phyloP scores from a whole-genome alignment of 1,139 yeast species.

The Hemisphaericaspora subhashii region DNA sequence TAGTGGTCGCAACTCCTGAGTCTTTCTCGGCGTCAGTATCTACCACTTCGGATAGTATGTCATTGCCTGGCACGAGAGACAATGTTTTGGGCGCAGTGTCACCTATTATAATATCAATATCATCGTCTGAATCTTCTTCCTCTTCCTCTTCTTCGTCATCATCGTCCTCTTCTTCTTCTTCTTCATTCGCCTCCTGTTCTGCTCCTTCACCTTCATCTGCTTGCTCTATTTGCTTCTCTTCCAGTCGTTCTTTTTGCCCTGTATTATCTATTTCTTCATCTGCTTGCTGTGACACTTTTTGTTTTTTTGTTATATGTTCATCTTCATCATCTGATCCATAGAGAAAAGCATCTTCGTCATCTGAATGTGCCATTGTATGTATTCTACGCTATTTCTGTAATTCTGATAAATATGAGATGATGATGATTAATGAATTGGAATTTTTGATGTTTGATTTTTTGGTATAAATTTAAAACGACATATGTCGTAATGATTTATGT shows the following conservation, averaged over 20 bases:
- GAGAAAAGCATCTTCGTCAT: constrained; percentile 82
- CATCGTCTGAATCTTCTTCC: constrained; percentile 49
- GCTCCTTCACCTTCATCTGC: constrained; percentile 6
- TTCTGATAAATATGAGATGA: background rate
- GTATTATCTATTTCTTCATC: constrained; percentile 19
- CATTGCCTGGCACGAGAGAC: constrained; percentile 23
- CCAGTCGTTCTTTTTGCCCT: constrained; percentile 19
- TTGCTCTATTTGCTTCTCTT: no score
- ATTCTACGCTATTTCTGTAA: background rate
- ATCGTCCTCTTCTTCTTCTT: constrained; percentile 31
- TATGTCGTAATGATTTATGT: background rate
- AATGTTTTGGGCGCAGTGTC: constrained; percentile 23
- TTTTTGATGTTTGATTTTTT: no score
- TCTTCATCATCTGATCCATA: constrained; percentile 68
- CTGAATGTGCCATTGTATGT: constrained; percentile 32
- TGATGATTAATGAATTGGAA: background rate
- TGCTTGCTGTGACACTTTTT: constrained; percentile 13
- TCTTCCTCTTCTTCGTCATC: constrained; percentile 35
- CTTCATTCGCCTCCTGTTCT: constrained; percentile 22
- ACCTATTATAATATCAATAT: constrained; percentile 37
- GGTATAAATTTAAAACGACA: background rate
- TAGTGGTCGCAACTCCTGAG: constrained; percentile 11
- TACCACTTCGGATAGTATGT: constrained; percentile 21
- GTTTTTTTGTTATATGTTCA: constrained; percentile 14
- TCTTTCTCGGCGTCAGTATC: constrained; percentile 48